Evolutionary conservation across 805 yeast species (phyloP), one percentile per base, ranked within the genome.

Genomic region (Lachancea meyersii): DNA sequence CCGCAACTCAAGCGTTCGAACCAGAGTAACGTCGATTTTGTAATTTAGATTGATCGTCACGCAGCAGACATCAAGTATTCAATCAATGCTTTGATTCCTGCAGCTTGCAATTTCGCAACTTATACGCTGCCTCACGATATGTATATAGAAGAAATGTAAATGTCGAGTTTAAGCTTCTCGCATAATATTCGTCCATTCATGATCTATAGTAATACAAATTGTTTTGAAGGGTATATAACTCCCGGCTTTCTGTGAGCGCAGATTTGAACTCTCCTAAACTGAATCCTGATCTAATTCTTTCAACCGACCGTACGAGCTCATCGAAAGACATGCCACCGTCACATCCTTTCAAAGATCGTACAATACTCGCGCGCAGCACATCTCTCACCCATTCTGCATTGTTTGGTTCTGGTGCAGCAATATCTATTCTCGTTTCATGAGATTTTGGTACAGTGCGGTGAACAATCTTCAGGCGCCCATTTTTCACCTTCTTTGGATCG

Each of bases 1-100:
- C 87, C 54, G 91, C 96, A 7, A 81, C 78, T 48, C 94, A 86
- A 47, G 89, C 93, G 24, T 79, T 79, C 57, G 84, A 79, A 50
- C 79, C 81, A 2, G 84, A 79, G 53, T 63, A 48, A 47, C 41
- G n/a, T n/a, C n/a, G n/a, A 47, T 23, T 26, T 10, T 26, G 28
- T 26, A 26, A 26, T 14, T 26, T 26, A n/a, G n/a, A n/a, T n/a
- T n/a, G n/a, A n/a, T n/a, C n/a, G n/a, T n/a, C n/a, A n/a, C n/a
- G n/a, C n/a, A n/a, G n/a, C n/a, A n/a, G n/a, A n/a, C n/a, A n/a
- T n/a, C n/a, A n/a, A n/a, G n/a, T n/a, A n/a, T n/a, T n/a, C n/a
- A n/a, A n/a, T n/a, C n/a, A n/a, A n/a, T n/a, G n/a, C n/a, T n/a
- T n/a, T n/a, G n/a, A n/a, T n/a, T n/a, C n/a, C n/a, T n/a, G n/a